Conservation (phyloP, 331 rosid genomes). For the Prunus yedoensis region DNA sequence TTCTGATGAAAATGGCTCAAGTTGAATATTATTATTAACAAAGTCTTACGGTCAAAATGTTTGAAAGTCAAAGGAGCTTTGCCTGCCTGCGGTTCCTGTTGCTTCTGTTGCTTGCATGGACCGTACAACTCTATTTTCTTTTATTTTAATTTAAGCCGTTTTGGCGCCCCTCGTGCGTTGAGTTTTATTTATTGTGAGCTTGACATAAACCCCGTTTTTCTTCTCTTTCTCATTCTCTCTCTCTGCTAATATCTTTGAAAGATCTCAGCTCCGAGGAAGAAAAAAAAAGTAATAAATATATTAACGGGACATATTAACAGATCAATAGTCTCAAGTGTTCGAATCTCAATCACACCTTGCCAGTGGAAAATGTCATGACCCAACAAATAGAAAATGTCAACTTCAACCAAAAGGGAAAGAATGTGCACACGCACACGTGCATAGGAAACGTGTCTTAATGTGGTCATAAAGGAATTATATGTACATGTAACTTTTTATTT, state of each 20-base stretch:
- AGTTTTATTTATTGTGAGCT: not conserved
- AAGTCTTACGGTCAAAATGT: conserved; percentile 29
- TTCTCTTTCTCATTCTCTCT: not conserved
- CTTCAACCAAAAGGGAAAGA: too few species aligned
- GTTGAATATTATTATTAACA: not conserved
- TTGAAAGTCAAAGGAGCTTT: conserved; percentile 28
- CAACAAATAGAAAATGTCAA: too few species aligned
- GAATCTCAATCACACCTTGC: too few species aligned
- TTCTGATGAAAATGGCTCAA: not conserved
- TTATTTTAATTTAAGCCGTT: too few species aligned
- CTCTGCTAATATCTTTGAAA: not conserved
- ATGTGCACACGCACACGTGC: too few species aligned
- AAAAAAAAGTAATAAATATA: too few species aligned
- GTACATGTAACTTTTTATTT: too few species aligned
- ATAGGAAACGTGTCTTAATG: too few species aligned
- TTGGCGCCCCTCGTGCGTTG: conserved; percentile 32
- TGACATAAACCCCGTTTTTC: not conserved
- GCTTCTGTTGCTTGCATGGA: not conserved
- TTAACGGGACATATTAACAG: accelerated
- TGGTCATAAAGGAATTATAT: too few species aligned
- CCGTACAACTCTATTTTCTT: not conserved
- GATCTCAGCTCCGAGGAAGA: too few species aligned
- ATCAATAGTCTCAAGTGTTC: too few species aligned
- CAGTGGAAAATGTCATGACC: too few species aligned
- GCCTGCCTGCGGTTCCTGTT: not conserved